Percentiles rank a stretch among this genome's conserved stretches.
These are phyloP conservation scores for Xylariomycetidae sp. DNA, from an alignment of 2,329 filamentous ascomycete genomes.

Conservation along the genomic window DNA sequence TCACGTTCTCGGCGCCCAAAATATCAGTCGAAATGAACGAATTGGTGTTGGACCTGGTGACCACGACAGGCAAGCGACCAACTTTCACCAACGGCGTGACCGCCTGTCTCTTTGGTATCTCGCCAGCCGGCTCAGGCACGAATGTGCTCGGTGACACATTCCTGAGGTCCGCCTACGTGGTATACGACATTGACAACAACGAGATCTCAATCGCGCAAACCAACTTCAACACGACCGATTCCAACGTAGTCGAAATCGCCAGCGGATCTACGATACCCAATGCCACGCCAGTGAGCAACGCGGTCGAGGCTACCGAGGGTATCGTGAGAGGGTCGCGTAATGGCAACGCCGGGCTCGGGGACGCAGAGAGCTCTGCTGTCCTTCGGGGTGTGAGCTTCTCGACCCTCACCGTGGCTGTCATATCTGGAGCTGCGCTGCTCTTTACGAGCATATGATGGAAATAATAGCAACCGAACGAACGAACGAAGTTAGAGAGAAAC, in stretches of 20 bases:
- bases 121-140: conserved; percentile 50
- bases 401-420: conserved; percentile 9
- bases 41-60: conserved; percentile 51
- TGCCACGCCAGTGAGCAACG: conserved; percentile 45
- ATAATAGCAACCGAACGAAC: not conserved
- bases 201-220: conserved; percentile 67
- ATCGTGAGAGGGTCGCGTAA: conserved; percentile 20
- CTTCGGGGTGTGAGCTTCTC: conserved; percentile 2
- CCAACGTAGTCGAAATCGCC: conserved; percentile 51
- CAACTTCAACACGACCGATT: conserved; percentile 51
- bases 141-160: conserved; percentile 71
- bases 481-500: not conserved
- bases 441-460: conserved; percentile 10
- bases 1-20: conserved; percentile 48
- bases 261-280: conserved; percentile 47
- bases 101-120: conserved; percentile 65
- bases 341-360: conserved; percentile 13
- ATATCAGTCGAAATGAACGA: conserved; percentile 56
- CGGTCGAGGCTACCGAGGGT: conserved; percentile 46
- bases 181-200: conserved; percentile 70
- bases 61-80: conserved; percentile 41
- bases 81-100: conserved; percentile 47
- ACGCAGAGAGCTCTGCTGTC: conserved; percentile 6
- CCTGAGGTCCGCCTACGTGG: conserved; percentile 68
- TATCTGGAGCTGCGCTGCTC: conserved; percentile 11